Conservation (phyloP, 2,329 filamentous ascomycete genomes). For the Stromatinia cepivora region DNA sequence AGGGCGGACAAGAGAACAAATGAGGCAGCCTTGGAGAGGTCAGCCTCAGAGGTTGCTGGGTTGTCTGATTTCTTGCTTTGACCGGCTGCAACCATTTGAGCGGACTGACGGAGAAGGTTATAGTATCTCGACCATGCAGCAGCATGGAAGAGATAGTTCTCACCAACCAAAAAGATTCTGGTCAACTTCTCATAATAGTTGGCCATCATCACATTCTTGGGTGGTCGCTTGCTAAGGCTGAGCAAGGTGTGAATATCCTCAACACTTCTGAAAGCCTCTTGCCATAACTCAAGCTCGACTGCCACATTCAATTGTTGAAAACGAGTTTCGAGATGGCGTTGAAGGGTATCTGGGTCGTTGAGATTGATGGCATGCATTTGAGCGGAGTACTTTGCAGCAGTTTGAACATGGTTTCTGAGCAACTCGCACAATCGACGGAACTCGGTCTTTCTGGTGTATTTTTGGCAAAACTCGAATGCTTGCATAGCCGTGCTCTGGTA, state of each 20-base stretch:
- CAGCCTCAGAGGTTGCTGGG: slow-evolving; percentile 82
- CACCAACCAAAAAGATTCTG: slow-evolving; percentile 96
- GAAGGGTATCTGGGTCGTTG: slow-evolving; percentile 93
- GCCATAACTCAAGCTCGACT: slow-evolving; percentile 96
- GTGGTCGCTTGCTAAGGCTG: slow-evolving; percentile 94
- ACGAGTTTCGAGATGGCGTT: slow-evolving; percentile 94
- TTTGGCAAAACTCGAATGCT: slow-evolving; percentile 97
- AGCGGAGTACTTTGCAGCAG: slow-evolving; percentile 96
- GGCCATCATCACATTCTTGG: slow-evolving; percentile 99
- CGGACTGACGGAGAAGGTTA: slow-evolving; percentile 90
- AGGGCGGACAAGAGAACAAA: slow-evolving; percentile 94
- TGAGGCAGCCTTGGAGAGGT: slow-evolving; percentile 91
- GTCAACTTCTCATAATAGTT: slow-evolving; percentile 99
- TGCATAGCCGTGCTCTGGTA: slow-evolving; percentile 98
- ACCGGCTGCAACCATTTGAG: slow-evolving; percentile 76
- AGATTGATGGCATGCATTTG: slow-evolving; percentile 99
- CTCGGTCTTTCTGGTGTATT: slow-evolving; percentile 98
- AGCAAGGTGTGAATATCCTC: slow-evolving; percentile 98
- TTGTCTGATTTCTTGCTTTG: slow-evolving; percentile 94
- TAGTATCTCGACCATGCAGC: slow-evolving; percentile 98
- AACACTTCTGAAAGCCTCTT: slow-evolving; percentile 98
- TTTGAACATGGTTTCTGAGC: slow-evolving; percentile 97
- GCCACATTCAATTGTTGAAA: slow-evolving; percentile 99
- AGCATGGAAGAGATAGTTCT: slow-evolving; percentile 99
- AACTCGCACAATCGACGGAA: slow-evolving; percentile 98